A percentile compares a stretch with the other conserved stretches of the same genome.
phyloP scores from a whole-genome alignment of 2,329 filamentous ascomycete genomes.

The Talaromyces sp. region DNA sequence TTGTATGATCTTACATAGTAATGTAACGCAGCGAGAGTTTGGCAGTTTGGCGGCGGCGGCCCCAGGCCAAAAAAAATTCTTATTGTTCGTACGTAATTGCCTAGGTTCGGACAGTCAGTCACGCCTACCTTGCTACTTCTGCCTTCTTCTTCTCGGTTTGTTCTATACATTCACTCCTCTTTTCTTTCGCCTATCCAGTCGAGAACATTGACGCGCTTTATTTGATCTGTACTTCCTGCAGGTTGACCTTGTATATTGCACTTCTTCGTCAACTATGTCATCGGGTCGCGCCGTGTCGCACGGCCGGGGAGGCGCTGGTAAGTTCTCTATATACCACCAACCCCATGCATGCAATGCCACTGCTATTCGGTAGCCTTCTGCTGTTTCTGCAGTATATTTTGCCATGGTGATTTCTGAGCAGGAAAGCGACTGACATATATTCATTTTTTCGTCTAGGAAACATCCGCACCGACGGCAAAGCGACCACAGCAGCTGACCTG shows the following conservation, averaged over 20 bases:
- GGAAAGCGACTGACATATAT: neutral
- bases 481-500: conserved; percentile 58
- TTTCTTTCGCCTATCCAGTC: neutral
- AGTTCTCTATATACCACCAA: conserved; percentile 15
- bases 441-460: conserved; percentile 46
- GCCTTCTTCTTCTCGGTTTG: conserved; percentile 12
- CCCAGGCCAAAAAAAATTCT: neutral
- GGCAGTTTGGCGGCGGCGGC: neutral
- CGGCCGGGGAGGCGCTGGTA: conserved; percentile 71
- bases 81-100: conserved; percentile 8
- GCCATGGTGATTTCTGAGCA: too few species aligned
- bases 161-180: neutral
- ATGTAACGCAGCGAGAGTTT: neutral
- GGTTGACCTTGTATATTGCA: too few species aligned
- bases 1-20: neutral
- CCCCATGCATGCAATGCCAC: neutral
- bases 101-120: neutral
- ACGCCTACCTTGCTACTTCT: neutral
- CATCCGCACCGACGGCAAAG: conserved; percentile 52
- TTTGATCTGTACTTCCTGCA: too few species aligned
- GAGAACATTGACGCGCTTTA: too few species aligned
- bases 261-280: conserved; percentile 7
- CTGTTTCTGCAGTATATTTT: neutral
- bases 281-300: conserved; percentile 50
- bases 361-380: neutral